Base-by-base conservation (phyloP, 345 rosid species). In the Barbarea vulgaris region DNA sequence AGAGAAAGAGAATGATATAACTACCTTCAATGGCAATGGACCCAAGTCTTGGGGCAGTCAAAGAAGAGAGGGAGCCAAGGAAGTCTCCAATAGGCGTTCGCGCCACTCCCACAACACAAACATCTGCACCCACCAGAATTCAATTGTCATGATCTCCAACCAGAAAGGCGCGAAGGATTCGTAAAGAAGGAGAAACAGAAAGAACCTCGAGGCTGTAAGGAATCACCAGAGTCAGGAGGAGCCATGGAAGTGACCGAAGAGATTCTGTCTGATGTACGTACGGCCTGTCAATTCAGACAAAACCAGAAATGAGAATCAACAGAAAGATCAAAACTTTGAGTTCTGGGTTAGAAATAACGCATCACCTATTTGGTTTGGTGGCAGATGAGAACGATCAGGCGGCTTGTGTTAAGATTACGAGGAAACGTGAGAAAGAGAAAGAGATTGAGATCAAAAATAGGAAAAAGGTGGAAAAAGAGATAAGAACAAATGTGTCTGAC, bases 91-190 rank as follows among this genome's bases (percentile, higher is more conserved):
- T 80, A 11, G 98, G 97, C 12, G 99, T 92, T 48, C 96, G 87
- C 14, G 97, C 93, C 79, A 91, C 87, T 69, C 99, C 99, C 73
- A 90, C 97, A 67, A 95, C 81, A 79, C 97, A 95, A 81, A 88
- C 97, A 90, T 95, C 99, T 95, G 83, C 44, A 9, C 12, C 19
- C 46, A 72, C 47, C 2, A 62, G 74, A 76, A 56, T 60, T 62
- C 50, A 67, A 39, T 56, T 44, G 17, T 25, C 60, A 75, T 59
- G 44, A 50, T 27, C 39, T 25, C 51, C 57, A 62, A 30, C 69
- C 63, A 75, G 73, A 67, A 58, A 56, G 21, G 42, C 54, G 21
- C 18, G 51, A 71, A 28, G 34, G 27, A 47, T 4, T 30, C 7
- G 50, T 39, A 27, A 59, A 33, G 51, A 60, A 57, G 34, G 31